phyloP scores from a whole-genome alignment of 192 early-diverging fungal species.

The Haplosporangium gracile region DNA sequence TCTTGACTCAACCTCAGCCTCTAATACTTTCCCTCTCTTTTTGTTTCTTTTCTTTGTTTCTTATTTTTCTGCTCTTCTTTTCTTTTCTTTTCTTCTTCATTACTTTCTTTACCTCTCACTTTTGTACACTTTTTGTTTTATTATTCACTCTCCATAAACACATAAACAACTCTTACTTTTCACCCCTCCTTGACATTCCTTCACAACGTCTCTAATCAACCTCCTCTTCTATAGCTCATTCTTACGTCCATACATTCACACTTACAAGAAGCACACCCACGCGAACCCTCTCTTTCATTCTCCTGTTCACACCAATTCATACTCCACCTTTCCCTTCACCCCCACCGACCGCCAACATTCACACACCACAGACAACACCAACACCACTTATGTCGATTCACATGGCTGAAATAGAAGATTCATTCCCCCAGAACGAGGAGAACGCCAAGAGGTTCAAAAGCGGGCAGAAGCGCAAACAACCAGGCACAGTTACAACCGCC shows the following conservation, averaged over 20 bases:
- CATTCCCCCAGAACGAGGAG: constrained; percentile 34
- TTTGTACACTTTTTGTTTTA: not conserved
- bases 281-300: not conserved
- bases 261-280: not conserved
- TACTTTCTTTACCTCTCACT: not conserved
- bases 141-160: too few relatives aligned
- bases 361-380: not conserved
- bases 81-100: not conserved
- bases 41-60: not conserved
- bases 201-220: not conserved
- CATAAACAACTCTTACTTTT: not conserved
- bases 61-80: not conserved
- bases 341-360: not conserved
- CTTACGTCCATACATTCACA: not conserved
- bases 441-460: constrained; percentile 29
- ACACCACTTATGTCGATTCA: not conserved
- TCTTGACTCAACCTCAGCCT: not conserved
- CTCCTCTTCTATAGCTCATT: not conserved
- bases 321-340: not conserved
- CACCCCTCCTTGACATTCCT: not conserved
- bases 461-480: constrained; percentile 39
- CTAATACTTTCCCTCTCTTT: not conserved
- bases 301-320: not conserved
- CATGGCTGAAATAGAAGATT: constrained; percentile 42
- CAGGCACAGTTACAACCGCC: not conserved